Evolutionary conservation across 2,329 filamentous ascomycete species (phyloP).

Genomic region (Aspergillus sp.): DNA sequence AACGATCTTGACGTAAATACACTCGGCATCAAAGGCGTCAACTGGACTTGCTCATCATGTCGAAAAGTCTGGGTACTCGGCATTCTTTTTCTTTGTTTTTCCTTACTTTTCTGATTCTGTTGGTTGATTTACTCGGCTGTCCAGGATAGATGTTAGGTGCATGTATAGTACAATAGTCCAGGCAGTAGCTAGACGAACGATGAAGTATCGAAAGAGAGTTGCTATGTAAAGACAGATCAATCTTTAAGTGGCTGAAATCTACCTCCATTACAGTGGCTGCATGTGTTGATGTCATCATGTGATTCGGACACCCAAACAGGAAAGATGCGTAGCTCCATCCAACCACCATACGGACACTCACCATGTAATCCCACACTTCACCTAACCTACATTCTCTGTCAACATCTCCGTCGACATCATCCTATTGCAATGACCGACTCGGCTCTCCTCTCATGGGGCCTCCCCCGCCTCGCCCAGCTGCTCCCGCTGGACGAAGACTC

Average conservation of each 20-base stretch:
- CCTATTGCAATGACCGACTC: conserved; percentile 30
- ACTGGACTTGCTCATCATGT: conserved; percentile 19
- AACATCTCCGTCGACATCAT: no score
- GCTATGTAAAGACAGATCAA: no score
- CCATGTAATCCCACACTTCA: not conserved
- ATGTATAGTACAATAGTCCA: conserved; percentile 21
- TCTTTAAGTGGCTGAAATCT: no score
- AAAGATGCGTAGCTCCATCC: no score
- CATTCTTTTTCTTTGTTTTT: conserved; percentile 18
- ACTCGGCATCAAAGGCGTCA: conserved; percentile 26
- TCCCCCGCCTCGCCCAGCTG: conserved; percentile 72
- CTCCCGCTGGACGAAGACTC: conserved; percentile 83
- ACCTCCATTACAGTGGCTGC: not conserved
- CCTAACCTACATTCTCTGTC: no score
- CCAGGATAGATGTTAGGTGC: conserved; percentile 19
- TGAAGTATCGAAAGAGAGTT: no score
- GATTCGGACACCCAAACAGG: no score
- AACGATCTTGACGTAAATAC: conserved; percentile 27
- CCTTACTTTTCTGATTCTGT: conserved; percentile 13
- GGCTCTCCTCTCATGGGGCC: conserved; percentile 52
- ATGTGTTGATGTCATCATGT: no score
- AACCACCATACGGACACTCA: not conserved
- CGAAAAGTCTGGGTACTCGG: conserved; percentile 19
- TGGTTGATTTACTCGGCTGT: conserved; percentile 4
- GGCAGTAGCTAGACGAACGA: not conserved